Evolutionary conservation across 345 rosid species (phyloP).

Genomic region (Citrus trifoliata): DNA sequence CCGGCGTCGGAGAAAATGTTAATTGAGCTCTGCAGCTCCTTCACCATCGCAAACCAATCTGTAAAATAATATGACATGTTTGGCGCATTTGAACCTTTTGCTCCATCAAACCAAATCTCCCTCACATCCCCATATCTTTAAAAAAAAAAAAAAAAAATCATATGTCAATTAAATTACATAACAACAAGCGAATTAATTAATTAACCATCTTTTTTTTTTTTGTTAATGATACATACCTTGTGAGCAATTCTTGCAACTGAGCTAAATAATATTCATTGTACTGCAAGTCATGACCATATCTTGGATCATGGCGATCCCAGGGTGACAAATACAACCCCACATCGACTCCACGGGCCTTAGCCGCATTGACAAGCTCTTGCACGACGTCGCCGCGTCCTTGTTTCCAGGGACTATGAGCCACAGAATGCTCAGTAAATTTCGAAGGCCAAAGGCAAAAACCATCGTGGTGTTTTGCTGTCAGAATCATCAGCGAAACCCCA

Average conservation of each 20-base stretch:
- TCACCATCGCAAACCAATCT: slow-evolving; percentile 80
- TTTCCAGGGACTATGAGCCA: slow-evolving; percentile 55
- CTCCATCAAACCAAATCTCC: slow-evolving; percentile 86
- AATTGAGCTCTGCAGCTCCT: slow-evolving; percentile 63
- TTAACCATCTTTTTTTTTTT: too few relatives aligned
- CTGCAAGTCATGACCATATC: slow-evolving; percentile 55
- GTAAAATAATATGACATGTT: slow-evolving; percentile 62
- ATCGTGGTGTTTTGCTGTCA: slow-evolving; percentile 80
- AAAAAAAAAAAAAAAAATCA: not conserved
- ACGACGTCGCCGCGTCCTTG: slow-evolving; percentile 64
- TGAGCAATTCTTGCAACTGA: slow-evolving; percentile 64
- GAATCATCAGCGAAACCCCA: slow-evolving; percentile 51
- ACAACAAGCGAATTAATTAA: too few relatives aligned
- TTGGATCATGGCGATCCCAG: slow-evolving; percentile 67
- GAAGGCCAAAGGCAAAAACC: slow-evolving; percentile 83
- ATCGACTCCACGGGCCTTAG: slow-evolving; percentile 41
- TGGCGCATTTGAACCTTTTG: slow-evolving; percentile 53
- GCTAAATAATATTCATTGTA: slow-evolving; percentile 73
- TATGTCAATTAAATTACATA: not conserved
- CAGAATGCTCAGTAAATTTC: slow-evolving; percentile 63
- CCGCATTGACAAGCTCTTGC: slow-evolving; percentile 45
- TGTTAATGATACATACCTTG: slow-evolving; percentile 28
- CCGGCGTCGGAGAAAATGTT: slow-evolving; percentile 77
- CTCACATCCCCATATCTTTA: slow-evolving; percentile 52
- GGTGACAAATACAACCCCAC: slow-evolving; percentile 68